phyloP scores from a whole-genome alignment of 768 basidiomycete genomes.

The Tricholoma flavovirens region DNA sequence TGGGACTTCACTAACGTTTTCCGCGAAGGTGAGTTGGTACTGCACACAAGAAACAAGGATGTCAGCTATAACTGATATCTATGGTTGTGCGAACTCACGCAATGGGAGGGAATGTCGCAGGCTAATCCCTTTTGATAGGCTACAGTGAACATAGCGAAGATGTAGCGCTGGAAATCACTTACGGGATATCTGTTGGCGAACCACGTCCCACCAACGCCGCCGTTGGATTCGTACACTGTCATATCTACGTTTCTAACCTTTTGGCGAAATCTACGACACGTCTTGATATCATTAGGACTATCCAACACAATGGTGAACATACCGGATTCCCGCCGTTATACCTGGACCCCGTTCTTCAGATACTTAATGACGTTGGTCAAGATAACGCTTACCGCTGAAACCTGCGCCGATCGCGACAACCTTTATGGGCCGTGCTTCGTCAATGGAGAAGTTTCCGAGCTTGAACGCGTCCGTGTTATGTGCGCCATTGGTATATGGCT shows the following conservation, averaged over 20 bases:
- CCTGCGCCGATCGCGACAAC: too few relatives aligned
- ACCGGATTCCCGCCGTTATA: slow-evolving; percentile 54
- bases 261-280: slow-evolving; percentile 39
- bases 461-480: too few relatives aligned
- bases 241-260: slow-evolving; percentile 47
- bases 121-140: slow-evolving; percentile 36
- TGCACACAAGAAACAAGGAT: slow-evolving; percentile 15
- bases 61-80: slow-evolving; percentile 5
- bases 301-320: slow-evolving; percentile 4
- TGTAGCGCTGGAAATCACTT: slow-evolving; percentile 10
- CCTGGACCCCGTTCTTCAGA: slow-evolving; percentile 17
- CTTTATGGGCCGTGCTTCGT: too few relatives aligned
- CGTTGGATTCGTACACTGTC: slow-evolving; percentile 53
- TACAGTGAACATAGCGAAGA: not conserved
- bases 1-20: slow-evolving; percentile 30
- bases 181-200: slow-evolving; percentile 51
- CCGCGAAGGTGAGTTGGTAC: slow-evolving; percentile 57
- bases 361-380: too few relatives aligned
- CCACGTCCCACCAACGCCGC: slow-evolving; percentile 63
- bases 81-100: slow-evolving; percentile 25
- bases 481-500: too few relatives aligned
- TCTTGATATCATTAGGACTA: not conserved
- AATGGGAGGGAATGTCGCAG: slow-evolving; percentile 59
- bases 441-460: too few relatives aligned
- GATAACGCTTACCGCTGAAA: too few relatives aligned